Conservation (phyloP, 257 asterid genomes). For the Solanum chilense region DNA sequence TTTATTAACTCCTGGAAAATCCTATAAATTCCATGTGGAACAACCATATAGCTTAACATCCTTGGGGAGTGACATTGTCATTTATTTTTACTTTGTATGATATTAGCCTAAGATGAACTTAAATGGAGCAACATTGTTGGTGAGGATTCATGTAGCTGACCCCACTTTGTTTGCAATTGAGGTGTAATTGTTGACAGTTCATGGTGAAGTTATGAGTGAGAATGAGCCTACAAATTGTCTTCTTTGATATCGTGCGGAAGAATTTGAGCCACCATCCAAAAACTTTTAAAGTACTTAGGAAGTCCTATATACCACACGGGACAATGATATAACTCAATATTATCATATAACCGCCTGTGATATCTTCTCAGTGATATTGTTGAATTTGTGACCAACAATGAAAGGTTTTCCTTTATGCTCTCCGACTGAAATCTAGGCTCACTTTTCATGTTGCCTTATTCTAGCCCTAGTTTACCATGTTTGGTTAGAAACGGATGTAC, state of each 20-base stretch:
- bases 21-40: neutral
- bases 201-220: neutral
- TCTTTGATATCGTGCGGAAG: neutral
- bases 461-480: neutral
- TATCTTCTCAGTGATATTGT: neutral
- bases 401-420: neutral
- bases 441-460: neutral
- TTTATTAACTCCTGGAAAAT: neutral
- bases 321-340: neutral
- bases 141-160: neutral
- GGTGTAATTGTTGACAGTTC: neutral
- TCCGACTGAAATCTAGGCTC: neutral
- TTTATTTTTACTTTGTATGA: neutral
- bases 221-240: neutral
- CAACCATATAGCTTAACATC: neutral
- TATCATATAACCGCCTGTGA: neutral
- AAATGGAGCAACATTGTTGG: neutral
- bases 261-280: neutral
- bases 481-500: neutral
- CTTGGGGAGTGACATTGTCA: neutral
- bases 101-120: neutral
- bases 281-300: neutral
- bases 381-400: neutral
- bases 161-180: neutral
- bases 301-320: neutral